Percentiles rank a stretch among this genome's conserved stretches.
phyloP scores from a whole-genome alignment of 2,329 filamentous ascomycete genomes.

The Colletotrichum musae region DNA sequence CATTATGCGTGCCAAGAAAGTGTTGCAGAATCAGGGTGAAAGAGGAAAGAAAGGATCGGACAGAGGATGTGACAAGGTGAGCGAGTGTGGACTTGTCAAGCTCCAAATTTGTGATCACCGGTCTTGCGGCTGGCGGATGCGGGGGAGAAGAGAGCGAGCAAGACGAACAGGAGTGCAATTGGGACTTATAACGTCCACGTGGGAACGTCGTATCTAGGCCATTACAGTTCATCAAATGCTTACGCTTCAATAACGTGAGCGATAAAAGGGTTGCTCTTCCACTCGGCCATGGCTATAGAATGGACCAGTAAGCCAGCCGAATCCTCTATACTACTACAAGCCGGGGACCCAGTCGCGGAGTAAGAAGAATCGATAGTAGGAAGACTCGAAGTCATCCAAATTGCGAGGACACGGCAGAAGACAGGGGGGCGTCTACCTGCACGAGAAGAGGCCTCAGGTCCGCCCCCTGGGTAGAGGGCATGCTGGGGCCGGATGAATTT shows the following conservation, averaged over 20 bases:
- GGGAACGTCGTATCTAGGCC: slow-evolving; percentile 18
- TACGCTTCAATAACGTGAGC: slow-evolving; percentile 8
- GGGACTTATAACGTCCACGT: slow-evolving; percentile 27
- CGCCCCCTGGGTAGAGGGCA: slow-evolving; percentile 10
- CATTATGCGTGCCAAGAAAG: slow-evolving; percentile 19
- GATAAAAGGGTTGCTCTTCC: background rate
- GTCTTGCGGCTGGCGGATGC: slow-evolving; percentile 27
- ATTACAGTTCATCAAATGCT: background rate
- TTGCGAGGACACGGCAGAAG: slow-evolving; percentile 11
- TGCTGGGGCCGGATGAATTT: background rate
- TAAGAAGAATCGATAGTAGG: slow-evolving; percentile 8
- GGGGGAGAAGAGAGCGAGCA: background rate
- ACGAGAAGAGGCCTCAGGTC: slow-evolving; percentile 10
- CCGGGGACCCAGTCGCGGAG: background rate
- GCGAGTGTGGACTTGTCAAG: slow-evolving; percentile 11
- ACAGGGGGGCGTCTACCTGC: background rate
- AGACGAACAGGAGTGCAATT: slow-evolving; percentile 1
- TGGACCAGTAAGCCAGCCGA: no score
- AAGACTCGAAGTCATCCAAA: slow-evolving; percentile 14
- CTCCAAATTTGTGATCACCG: slow-evolving; percentile 15
- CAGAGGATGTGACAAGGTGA: slow-evolving; percentile 16
- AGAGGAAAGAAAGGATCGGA: slow-evolving; percentile 14
- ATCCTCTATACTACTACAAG: no score
- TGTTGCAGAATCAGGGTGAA: background rate
- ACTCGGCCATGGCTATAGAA: no score